Conservation (phyloP, 345 rosid genomes). For the Syzygium grande region DNA sequence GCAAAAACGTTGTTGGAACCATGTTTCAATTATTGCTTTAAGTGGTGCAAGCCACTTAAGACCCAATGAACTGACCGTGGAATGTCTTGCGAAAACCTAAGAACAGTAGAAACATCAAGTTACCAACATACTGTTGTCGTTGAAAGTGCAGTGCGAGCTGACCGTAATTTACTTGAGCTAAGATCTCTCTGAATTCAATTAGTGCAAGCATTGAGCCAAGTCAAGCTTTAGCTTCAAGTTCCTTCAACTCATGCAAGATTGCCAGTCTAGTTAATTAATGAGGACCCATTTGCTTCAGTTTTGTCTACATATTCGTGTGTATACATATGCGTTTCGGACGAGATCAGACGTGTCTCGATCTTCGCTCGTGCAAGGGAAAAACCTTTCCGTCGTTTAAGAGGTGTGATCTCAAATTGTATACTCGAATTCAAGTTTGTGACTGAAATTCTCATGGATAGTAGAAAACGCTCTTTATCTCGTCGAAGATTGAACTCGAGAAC, state of each 20-base stretch:
- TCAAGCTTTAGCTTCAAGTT: neutral
- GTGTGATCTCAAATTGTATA: neutral
- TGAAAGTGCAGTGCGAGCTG: neutral
- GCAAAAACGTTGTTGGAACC: neutral
- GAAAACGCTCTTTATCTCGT: neutral
- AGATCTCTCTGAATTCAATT: too few relatives aligned
- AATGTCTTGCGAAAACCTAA: neutral
- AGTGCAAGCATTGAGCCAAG: neutral
- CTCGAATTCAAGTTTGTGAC: neutral
- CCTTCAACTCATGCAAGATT: neutral
- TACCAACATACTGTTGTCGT: neutral
- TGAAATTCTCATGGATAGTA: neutral
- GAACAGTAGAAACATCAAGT: neutral
- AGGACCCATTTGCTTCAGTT: neutral
- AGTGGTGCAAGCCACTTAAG: neutral
- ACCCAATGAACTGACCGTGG: neutral
- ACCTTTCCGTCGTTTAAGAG: neutral
- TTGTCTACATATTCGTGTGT: neutral
- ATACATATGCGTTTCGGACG: neutral
- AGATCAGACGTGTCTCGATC: neutral
- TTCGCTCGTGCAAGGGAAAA: rapidly evolving
- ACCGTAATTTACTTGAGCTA: too few relatives aligned
- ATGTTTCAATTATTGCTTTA: neutral
- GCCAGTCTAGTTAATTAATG: neutral
- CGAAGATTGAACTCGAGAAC: neutral